phyloP scores from a whole-genome alignment of 2,329 filamentous ascomycete genomes.

The Thelonectria blattea region DNA sequence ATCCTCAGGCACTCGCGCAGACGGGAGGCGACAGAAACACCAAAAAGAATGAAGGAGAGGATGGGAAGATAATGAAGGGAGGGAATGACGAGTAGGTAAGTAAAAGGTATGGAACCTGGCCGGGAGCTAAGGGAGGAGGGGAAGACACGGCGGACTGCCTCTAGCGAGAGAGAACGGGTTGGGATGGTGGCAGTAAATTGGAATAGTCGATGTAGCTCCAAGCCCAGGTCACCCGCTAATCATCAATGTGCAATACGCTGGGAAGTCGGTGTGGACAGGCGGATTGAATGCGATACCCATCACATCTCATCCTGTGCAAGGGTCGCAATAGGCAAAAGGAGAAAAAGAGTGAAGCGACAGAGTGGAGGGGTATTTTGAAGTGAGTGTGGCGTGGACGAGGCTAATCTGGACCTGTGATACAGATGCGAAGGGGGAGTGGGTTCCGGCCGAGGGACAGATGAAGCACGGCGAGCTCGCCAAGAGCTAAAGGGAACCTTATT shows the following conservation, averaged over 20 bases:
- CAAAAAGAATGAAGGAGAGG: conserved; percentile 5
- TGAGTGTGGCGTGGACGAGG: conserved; percentile 13
- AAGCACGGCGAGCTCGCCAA: conserved; percentile 5
- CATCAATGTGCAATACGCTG: background rate
- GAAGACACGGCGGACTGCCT: background rate
- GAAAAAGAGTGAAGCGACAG: too few relatives aligned
- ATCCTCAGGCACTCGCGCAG: background rate
- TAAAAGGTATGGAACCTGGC: background rate
- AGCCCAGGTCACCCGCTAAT: background rate
- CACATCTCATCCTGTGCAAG: too few relatives aligned
- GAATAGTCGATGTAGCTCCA: background rate
- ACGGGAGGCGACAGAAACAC: background rate
- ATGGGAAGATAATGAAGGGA: background rate
- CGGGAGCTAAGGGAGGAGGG: conserved; percentile 1
- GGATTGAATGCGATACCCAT: too few relatives aligned
- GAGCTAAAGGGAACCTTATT: conserved; percentile 11
- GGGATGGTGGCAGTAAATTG: conserved; percentile 1
- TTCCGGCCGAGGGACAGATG: conserved; percentile 1
- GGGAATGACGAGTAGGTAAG: background rate
- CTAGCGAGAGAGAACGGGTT: conserved; percentile 3
- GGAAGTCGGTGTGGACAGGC: background rate
- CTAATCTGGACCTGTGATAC: conserved; percentile 16
- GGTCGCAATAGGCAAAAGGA: too few relatives aligned
- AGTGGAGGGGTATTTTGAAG: background rate
- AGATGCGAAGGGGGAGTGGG: conserved; percentile 1